Conservation (phyloP, 2,329 filamentous ascomycete genomes). For the Aplosporella prunicola region DNA sequence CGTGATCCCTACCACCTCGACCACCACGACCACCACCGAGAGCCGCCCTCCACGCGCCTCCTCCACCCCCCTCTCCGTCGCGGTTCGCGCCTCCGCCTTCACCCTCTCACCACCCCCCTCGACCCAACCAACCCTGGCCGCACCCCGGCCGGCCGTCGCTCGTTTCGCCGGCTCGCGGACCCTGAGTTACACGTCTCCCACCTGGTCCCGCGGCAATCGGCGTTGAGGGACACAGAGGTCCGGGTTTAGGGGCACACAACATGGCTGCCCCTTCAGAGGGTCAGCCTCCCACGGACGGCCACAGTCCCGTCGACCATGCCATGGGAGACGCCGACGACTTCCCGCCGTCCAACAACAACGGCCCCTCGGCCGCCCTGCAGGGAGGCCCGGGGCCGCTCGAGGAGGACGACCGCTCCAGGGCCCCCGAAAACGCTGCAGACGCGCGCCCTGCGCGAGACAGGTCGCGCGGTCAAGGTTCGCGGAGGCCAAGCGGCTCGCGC, state of each 20-base stretch:
- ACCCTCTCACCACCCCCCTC: no score
- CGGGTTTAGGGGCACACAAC: conserved; percentile 4
- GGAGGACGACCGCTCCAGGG: conserved; percentile 13
- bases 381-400: no score
- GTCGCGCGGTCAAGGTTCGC: conserved; percentile 23
- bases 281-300: conserved; percentile 9
- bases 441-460: conserved; percentile 21
- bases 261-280: conserved; percentile 11
- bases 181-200: no score
- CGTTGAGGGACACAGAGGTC: conserved; percentile 1
- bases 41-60: no score
- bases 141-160: no score
- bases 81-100: no score
- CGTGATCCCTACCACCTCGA: no score
- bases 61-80: no score
- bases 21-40: no score
- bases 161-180: no score
- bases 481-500: conserved; percentile 28
- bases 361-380: not conserved
- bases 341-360: conserved; percentile 1
- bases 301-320: conserved; percentile 2
- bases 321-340: conserved; percentile 3
- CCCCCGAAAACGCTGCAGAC: conserved; percentile 20
- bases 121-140: no score
- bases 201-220: no score